A percentile compares a stretch with the other conserved stretches of the same genome.
Conservation (phyloP, 1,284 basidiomycete species). For the Wolfiporia cocos region DNA sequence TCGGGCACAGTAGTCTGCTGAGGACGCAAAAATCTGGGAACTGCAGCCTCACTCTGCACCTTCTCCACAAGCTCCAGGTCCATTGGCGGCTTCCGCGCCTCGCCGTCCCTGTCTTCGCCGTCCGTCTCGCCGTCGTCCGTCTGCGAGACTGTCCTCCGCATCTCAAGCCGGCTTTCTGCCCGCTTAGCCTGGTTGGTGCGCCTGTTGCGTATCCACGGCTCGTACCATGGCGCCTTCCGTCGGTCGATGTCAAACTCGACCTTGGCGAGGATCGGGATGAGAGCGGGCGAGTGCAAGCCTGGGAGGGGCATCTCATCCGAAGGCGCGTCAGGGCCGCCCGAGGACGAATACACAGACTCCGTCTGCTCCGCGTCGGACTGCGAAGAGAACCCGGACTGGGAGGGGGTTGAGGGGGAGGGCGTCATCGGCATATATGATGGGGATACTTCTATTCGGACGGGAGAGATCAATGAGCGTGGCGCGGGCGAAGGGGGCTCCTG, state of each 20-base stretch:
- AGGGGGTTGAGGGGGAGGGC: conserved; percentile 48
- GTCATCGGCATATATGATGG: conserved; percentile 33
- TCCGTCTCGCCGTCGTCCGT: conserved; percentile 12
- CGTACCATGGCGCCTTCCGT: conserved; percentile 73
- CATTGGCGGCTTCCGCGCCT: conserved; percentile 32
- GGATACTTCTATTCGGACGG: conserved; percentile 29
- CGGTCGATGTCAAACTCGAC: conserved; percentile 85
- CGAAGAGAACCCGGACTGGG: conserved; percentile 41
- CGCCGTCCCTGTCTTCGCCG: conserved; percentile 17
- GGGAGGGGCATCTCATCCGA: conserved; percentile 54
- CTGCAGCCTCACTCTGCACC: conserved; percentile 33
- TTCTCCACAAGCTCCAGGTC: conserved; percentile 45
- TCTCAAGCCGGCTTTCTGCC: conserved; percentile 34
- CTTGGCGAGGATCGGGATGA: conserved; percentile 80
- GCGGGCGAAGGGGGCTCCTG: conserved; percentile 31
- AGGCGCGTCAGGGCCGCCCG: conserved; percentile 23
- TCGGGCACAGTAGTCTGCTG: conserved; percentile 15
- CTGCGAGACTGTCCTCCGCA: conserved; percentile 20
- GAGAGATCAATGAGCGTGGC: conserved; percentile 43
- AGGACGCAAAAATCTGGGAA: conserved; percentile 24
- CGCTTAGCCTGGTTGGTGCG: conserved; percentile 52
- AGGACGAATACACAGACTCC: conserved; percentile 44
- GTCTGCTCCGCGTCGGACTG: conserved; percentile 49
- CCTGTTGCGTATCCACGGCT: conserved; percentile 67
- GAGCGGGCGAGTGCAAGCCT: conserved; percentile 52